Conservation (phyloP, 2,329 filamentous ascomycete genomes). For the Botrytis deweyae region DNA sequence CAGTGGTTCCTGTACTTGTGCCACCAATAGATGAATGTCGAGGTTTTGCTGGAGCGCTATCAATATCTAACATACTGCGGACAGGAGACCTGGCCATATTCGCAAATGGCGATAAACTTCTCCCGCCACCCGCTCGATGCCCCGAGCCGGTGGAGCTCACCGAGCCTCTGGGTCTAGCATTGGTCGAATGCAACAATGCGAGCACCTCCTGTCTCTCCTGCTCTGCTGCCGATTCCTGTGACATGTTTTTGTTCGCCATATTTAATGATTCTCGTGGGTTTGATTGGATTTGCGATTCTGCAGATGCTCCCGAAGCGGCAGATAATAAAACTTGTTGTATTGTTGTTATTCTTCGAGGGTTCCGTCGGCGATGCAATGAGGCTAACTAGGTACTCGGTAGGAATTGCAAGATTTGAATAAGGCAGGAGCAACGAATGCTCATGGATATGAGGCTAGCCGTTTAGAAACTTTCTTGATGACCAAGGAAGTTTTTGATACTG, state of each 20-base stretch:
- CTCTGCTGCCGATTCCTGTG: slow-evolving; percentile 73
- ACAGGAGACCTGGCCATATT: slow-evolving; percentile 59
- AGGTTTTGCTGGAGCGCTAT: slow-evolving; percentile 27
- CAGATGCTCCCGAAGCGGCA: slow-evolving; percentile 8
- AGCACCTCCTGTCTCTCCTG: slow-evolving; percentile 75
- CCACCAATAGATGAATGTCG: slow-evolving; percentile 23
- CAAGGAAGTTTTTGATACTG: slow-evolving; percentile 36
- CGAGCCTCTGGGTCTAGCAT: slow-evolving; percentile 31
- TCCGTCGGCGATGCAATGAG: background rate
- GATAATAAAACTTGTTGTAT: background rate
- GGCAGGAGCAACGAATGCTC: slow-evolving; percentile 29
- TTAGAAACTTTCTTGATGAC: slow-evolving; percentile 39
- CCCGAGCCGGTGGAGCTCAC: slow-evolving; percentile 38
- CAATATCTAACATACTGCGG: slow-evolving; percentile 55
- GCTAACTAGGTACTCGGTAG: background rate
- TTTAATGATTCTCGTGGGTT: background rate
- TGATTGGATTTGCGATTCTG: slow-evolving; percentile 9
- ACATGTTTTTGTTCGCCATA: slow-evolving; percentile 54
- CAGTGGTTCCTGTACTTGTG: slow-evolving; percentile 16
- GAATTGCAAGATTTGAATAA: slow-evolving; percentile 14
- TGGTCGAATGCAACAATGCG: slow-evolving; percentile 57
- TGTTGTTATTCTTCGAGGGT: background rate
- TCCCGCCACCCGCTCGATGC: slow-evolving; percentile 29
- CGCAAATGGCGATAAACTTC: slow-evolving; percentile 55
- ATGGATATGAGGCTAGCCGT: slow-evolving; percentile 33